Evolutionary conservation across 1,284 basidiomycete genomes (phyloP).

Genomic region (Tylopilus orsonianus): DNA sequence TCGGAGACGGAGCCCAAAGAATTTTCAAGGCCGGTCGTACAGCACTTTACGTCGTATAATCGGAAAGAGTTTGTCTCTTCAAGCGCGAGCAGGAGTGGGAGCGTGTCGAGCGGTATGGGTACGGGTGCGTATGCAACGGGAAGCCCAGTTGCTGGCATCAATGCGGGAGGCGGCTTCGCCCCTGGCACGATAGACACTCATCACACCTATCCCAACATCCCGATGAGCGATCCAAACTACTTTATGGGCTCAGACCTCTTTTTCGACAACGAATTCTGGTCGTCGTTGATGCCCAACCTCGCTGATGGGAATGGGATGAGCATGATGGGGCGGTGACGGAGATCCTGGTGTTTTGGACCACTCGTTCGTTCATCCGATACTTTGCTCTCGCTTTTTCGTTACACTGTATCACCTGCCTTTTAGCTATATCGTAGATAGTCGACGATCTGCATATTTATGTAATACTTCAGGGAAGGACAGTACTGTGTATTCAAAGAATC

Average conservation of each 20-base stretch:
- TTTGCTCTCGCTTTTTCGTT: not conserved
- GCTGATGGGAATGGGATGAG: slow-evolving; percentile 18
- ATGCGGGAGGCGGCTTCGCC: not conserved
- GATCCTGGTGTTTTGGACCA: not conserved
- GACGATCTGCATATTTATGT: slow-evolving; percentile 10
- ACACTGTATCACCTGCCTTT: not conserved
- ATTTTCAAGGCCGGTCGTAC: slow-evolving; percentile 23
- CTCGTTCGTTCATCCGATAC: not conserved
- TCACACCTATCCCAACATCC: slow-evolving; percentile 23
- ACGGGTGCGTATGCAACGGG: slow-evolving; percentile 15
- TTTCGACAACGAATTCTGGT: slow-evolving; percentile 40
- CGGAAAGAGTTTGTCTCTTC: slow-evolving; percentile 18
- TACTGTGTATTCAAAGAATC: slow-evolving; percentile 5
- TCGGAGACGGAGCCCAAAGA: slow-evolving; percentile 18
- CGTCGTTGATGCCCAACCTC: slow-evolving; percentile 36
- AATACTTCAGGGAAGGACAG: not conserved
- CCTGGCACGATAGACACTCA: slow-evolving; percentile 16
- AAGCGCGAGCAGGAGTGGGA: slow-evolving; percentile 15
- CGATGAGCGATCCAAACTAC: slow-evolving; percentile 30
- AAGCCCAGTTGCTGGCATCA: slow-evolving; percentile 6
- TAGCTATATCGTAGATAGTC: slow-evolving; percentile 7
- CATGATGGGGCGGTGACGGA: slow-evolving; percentile 9
- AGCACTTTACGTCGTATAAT: slow-evolving; percentile 23
- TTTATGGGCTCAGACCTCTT: slow-evolving; percentile 37
- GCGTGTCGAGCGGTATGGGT: slow-evolving; percentile 19